Evolutionary conservation across 768 basidiomycete genomes (phyloP).

Genomic region (Naganishia vishniacii): DNA sequence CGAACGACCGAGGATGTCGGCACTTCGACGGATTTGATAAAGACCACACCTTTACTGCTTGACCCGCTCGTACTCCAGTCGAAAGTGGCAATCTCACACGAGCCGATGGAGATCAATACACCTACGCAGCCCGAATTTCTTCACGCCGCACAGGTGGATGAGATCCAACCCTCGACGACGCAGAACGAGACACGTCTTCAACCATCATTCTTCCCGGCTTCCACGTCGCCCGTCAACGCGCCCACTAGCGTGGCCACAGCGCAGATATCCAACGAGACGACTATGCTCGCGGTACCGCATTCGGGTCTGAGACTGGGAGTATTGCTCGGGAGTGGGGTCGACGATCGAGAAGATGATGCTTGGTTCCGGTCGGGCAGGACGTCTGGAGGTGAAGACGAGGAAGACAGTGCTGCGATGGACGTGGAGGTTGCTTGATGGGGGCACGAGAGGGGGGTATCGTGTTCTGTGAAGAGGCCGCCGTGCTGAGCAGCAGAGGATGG

Average conservation of each 20-base stretch:
- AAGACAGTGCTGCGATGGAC: constrained; percentile 6
- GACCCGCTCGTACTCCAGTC: not conserved
- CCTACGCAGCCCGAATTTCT: not conserved
- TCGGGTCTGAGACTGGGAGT: constrained; percentile 11
- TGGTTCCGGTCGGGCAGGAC: not conserved
- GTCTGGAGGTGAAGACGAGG: not conserved
- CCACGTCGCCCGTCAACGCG: not conserved
- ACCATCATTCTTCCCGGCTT: constrained; percentile 8
- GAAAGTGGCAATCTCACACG: not conserved
- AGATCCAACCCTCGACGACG: not conserved
- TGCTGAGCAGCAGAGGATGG: not conserved
- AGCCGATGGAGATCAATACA: constrained; percentile 13
- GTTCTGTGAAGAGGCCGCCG: no score
- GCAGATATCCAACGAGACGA: no score
- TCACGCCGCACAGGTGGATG: not conserved
- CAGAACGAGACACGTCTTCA: not conserved
- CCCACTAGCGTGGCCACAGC: no score
- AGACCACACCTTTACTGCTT: not conserved
- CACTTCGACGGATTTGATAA: not conserved
- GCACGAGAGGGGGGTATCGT: not conserved
- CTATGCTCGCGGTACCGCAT: not conserved
- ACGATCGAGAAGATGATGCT: constrained; percentile 5
- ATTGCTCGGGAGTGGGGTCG: constrained; percentile 11
- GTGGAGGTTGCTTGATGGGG: not conserved
- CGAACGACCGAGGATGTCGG: not conserved